These are phyloP conservation scores for Candida ficus DNA, from an alignment of 805 yeast genomes.

Conservation along the genomic window DNA sequence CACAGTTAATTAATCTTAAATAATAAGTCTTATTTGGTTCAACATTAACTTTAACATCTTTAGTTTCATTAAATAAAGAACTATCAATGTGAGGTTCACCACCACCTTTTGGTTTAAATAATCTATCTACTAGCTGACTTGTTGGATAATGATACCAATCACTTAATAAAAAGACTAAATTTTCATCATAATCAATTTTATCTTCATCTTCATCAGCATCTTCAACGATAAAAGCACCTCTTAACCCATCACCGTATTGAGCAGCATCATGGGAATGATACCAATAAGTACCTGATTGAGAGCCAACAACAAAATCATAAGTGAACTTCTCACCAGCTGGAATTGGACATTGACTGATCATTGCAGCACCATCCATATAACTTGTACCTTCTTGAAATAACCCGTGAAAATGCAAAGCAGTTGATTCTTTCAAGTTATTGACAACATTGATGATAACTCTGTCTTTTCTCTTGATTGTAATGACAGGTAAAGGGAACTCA, in stretches of 20 bases:
- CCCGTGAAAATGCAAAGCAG: slow-evolving; percentile 92
- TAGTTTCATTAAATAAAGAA: slow-evolving; percentile 42
- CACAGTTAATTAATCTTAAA: slow-evolving; percentile 47
- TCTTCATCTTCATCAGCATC: slow-evolving; percentile 40
- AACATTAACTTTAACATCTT: slow-evolving; percentile 39
- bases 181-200: slow-evolving; percentile 38
- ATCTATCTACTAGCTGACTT: slow-evolving; percentile 29
- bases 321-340: slow-evolving; percentile 69
- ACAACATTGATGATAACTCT: slow-evolving; percentile 64
- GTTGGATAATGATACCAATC: slow-evolving; percentile 46
- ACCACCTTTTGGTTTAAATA: slow-evolving; percentile 39
- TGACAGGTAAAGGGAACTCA: slow-evolving; percentile 79
- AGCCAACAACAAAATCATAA: slow-evolving; percentile 82
- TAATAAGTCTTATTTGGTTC: slow-evolving; percentile 41
- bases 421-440: slow-evolving; percentile 64
- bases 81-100: slow-evolving; percentile 46
- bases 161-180: slow-evolving; percentile 34
- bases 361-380: slow-evolving; percentile 89
- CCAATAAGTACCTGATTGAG: slow-evolving; percentile 91
- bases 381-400: slow-evolving; percentile 65
- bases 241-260: slow-evolving; percentile 92
- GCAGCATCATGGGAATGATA: slow-evolving; percentile 91
- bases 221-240: slow-evolving; percentile 73
- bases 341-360: slow-evolving; percentile 87
- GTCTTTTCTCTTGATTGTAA: slow-evolving; percentile 77